Percentiles rank a stretch among this genome's conserved stretches.
These are phyloP conservation scores for Pyrenophora graminea DNA, from an alignment of 2,329 filamentous ascomycete genomes.

Conservation along the genomic window DNA sequence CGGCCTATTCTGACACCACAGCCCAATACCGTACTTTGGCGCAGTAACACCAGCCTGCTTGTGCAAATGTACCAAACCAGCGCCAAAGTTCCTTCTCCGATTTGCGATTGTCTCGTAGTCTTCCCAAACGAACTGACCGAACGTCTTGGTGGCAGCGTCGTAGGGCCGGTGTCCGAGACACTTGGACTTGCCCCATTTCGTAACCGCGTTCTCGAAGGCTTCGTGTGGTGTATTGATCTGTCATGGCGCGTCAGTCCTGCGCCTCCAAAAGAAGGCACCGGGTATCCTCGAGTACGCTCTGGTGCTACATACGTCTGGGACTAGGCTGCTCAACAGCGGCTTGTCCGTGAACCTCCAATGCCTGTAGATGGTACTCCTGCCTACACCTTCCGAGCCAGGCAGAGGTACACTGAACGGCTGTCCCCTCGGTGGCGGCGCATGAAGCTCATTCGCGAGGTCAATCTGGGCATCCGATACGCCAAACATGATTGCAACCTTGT, in stretches of 20 bases:
- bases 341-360: constrained; percentile 78
- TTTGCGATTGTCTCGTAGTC: constrained; percentile 79
- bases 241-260: constrained; percentile 20
- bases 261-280: background rate
- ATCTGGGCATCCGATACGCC: constrained; percentile 33
- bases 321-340: constrained; percentile 53
- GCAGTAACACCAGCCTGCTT: constrained; percentile 69
- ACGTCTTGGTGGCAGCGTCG: constrained; percentile 73
- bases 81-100: constrained; percentile 82
- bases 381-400: constrained; percentile 73
- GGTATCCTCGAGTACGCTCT: background rate
- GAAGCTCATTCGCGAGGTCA: constrained; percentile 54
- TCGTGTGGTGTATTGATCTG: constrained; percentile 74
- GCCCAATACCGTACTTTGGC: constrained; percentile 70
- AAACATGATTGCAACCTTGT: constrained; percentile 32
- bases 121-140: constrained; percentile 79
- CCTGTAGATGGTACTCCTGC: constrained; percentile 77
- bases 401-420: constrained; percentile 78
- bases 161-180: constrained; percentile 83
- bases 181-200: constrained; percentile 65
- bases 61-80: constrained; percentile 82
- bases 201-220: constrained; percentile 70
- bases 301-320: constrained; percentile 55
- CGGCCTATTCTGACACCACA: constrained; percentile 86
- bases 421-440: constrained; percentile 69